Evolutionary conservation across 176 grass and related monocot species (phyloP), one percentile per base, ranked within the genome.

Genomic region (Bonia amplexicaulis): DNA sequence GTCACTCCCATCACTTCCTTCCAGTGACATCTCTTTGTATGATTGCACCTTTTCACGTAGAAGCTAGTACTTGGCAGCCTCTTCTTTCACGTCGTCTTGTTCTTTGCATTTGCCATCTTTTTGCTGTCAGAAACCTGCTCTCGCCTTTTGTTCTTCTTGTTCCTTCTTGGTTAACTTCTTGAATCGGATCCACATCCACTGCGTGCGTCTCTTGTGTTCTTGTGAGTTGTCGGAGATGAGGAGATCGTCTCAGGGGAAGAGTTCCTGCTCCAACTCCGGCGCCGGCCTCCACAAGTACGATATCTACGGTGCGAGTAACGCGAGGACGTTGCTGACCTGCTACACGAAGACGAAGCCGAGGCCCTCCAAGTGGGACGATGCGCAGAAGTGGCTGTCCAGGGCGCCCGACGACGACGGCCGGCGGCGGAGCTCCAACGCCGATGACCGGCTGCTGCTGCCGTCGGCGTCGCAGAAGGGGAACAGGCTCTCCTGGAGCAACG

Each of bases 301-400:
- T 3, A n/a, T 27, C n/a, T 63, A 64, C 55, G 57, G 49, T 9
- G 90, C 64, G 46, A 69, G 84, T 57, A 10, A 35, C 72, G 66
- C 41, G 66, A 71, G 62, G 19, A 46, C 54, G 5, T 25, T 81
- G 63, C 86, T 86, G 22, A 12, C n/a, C 33, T 87, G 88, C 77
- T 74, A 85, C 37, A 46, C 88, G 3, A 91, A 84, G 71, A 45
- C 83, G 61, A 94, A 90, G 85, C 92, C 90, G 55, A 79, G 87
- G 31, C 92, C 95, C 51, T 94, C 95, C 47, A 97, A 97, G 82
- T 97, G 92, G 95, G 95, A 97, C 70, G 92, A 94, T 59, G 95
- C 92, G 2, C 95, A 94, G 87, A 91, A 94, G 69, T 94, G 92
- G 95, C 90, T 94, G 9, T 86, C 80, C 19, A 87, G 89, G 3